Base-by-base conservation (phyloP, 2,329 filamentous ascomycete genomes). In the Beauveria sp. region DNA sequence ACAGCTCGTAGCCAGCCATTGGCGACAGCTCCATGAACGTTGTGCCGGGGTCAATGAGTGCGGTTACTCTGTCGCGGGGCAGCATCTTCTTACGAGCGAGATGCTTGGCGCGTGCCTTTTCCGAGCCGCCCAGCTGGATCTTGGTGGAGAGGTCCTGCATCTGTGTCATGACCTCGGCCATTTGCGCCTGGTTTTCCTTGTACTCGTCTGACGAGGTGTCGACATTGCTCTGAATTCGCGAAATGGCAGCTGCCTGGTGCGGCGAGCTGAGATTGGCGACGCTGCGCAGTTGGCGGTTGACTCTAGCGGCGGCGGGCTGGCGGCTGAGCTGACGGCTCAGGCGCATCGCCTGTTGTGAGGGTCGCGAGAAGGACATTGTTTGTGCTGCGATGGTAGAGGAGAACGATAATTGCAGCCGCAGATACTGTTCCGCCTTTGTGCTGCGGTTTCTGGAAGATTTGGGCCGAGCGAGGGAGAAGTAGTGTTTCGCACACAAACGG, bases 11-110 rank as follows among this genome's bases (percentile, higher is more conserved):
- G 18, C 90, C 93, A 0, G 93, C 93, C 68, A 98, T 80, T n/a
- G 92, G 86, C 20, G 91, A 96, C n/a, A 99, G 81, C 76, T 99
- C 93, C 64, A 99, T 76, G 71, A 99, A 98, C 0, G 89, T 89
- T 2, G 91, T 93, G 5, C 93, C 93, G 0, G 91, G 89, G 71
- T 99, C 93, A 65, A 97, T 83, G 65, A 99, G 78, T 5, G 91
- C 89, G 0, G 91, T 89, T 59, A 99, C 85, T 40, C 93, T 87
- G 74, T 98, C 93, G 66, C 95, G 81, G 2, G 93, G 91, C 61
- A 99, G 82, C 92, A 98, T 96, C 81, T 98, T 98, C 65, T 91
- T 90, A 67, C 93, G 82, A 40, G 87, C 85, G 24, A 96, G 75
- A 71, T 98, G 93, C 78, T 97, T 97, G 65, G 93, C 86, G 63